These are phyloP conservation scores for Pyricularia sp. DNA, from an alignment of 2,329 filamentous ascomycete genomes.

Conservation along the genomic window DNA sequence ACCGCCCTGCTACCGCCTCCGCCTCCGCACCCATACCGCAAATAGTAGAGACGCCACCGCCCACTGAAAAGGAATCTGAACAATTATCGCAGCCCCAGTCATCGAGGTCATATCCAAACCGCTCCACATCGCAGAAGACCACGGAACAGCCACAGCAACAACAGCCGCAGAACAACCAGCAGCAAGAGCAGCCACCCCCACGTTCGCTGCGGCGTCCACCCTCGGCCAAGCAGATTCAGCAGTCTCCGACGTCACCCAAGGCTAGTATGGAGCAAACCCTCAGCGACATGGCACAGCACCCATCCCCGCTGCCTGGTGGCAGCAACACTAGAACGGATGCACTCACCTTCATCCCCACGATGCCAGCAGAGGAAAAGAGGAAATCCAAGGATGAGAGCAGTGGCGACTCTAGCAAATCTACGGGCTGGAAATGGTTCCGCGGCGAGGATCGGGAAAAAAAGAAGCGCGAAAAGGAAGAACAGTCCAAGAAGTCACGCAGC, in stretches of 20 bases:
- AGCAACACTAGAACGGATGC: slow-evolving; percentile 61
- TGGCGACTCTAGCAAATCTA: slow-evolving; percentile 42
- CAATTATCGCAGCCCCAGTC: slow-evolving; percentile 12
- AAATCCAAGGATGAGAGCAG: slow-evolving; percentile 47
- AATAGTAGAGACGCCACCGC: slow-evolving; percentile 56
- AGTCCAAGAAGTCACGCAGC: slow-evolving; percentile 56
- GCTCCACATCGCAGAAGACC: slow-evolving; percentile 43
- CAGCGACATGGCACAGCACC: slow-evolving; percentile 55
- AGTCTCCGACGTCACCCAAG: slow-evolving; percentile 6
- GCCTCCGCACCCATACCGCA: slow-evolving; percentile 7
- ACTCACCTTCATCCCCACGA: slow-evolving; percentile 71
- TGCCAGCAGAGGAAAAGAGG: slow-evolving; percentile 58
- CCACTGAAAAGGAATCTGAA: slow-evolving; percentile 24
- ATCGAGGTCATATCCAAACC: slow-evolving; percentile 35
- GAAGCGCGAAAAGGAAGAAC: slow-evolving; percentile 40
- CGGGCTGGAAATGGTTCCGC: slow-evolving; percentile 29
- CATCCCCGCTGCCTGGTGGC: slow-evolving; percentile 62
- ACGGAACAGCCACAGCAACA: slow-evolving; percentile 9
- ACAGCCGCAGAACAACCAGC: slow-evolving; percentile 7
- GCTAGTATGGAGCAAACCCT: slow-evolving; percentile 32
- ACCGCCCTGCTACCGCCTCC: slow-evolving; percentile 13
- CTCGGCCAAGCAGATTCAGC: slow-evolving; percentile 4
- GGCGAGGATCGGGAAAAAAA: slow-evolving; percentile 46
- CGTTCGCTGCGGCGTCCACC: slow-evolving; percentile 21
- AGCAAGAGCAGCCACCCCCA: slow-evolving; percentile 18